phyloP scores from a whole-genome alignment of 2,329 filamentous ascomycete species.

The Grosmannia clavigera region DNA sequence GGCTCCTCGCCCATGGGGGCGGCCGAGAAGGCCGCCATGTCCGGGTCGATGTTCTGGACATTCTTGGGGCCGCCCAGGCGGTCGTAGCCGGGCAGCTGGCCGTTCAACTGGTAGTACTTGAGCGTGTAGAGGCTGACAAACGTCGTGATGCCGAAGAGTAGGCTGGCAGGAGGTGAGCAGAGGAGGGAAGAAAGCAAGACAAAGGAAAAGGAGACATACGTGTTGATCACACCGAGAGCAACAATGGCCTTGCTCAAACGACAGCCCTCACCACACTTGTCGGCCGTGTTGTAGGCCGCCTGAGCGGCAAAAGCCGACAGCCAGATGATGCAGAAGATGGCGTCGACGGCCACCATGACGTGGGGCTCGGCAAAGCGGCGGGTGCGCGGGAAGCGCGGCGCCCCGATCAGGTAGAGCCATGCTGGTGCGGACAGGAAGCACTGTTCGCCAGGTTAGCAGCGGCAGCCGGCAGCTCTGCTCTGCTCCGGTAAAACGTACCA shows the following conservation, averaged over 20 bases:
- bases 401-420: conserved; percentile 53
- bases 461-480: neutral
- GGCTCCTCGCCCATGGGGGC: conserved; percentile 54
- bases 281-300: conserved; percentile 48
- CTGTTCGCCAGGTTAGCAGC: conserved; percentile 22
- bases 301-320: conserved; percentile 55
- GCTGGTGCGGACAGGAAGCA: conserved; percentile 53
- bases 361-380: conserved; percentile 49
- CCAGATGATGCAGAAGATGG: conserved; percentile 48
- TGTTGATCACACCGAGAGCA: conserved; percentile 48
- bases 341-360: conserved; percentile 47
- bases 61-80: conserved; percentile 22
- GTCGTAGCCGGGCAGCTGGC: conserved; percentile 49
- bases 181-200: neutral
- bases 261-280: conserved; percentile 43
- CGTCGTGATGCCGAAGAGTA: conserved; percentile 42
- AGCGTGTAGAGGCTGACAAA: conserved; percentile 48
- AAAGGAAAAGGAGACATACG: conserved; percentile 29
- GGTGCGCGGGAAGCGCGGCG: conserved; percentile 50
- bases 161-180: conserved; percentile 22
- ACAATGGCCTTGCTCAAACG: conserved; percentile 51
- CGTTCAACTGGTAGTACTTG: conserved; percentile 49
- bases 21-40: conserved; percentile 58
- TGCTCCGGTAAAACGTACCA: conserved; percentile 31
- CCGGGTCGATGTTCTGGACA: conserved; percentile 47